Conservation (phyloP, 768 basidiomycete genomes). For the Hygrocybe punicea region DNA sequence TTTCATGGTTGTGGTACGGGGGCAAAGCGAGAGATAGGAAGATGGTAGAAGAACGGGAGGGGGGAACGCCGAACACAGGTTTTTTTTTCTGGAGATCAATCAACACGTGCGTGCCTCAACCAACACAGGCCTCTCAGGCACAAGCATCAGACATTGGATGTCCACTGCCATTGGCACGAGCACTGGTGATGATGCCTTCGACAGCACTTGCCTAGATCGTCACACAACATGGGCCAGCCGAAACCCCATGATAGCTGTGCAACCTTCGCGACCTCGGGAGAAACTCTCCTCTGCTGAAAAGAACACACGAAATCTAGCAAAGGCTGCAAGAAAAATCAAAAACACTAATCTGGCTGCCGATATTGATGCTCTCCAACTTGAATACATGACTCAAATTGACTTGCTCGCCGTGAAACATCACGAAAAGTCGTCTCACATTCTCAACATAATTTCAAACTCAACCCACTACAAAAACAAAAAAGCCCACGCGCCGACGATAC, state of each 20-base stretch:
- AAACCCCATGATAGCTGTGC: not conserved
- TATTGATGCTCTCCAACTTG: not conserved
- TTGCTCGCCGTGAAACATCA: not conserved
- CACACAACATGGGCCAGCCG: not conserved
- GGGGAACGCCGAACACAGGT: no score
- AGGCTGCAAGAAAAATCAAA: not conserved
- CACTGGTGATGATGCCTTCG: no score
- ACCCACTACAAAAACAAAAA: conserved; percentile 2
- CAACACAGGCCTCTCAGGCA: no score
- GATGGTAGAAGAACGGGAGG: no score
- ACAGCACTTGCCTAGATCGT: no score
- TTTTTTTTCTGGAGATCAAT: no score
- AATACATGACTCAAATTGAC: not conserved
- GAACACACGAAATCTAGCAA: not conserved
- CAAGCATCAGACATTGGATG: no score
- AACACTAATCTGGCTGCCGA: not conserved
- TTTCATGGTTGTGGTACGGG: no score
- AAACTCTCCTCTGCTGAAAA: not conserved
- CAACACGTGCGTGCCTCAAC: no score
- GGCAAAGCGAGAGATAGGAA: no score
- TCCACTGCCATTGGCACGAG: no score
- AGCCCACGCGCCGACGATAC: not conserved
- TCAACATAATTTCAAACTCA: not conserved
- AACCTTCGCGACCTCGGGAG: not conserved
- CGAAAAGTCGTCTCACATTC: not conserved